A percentile compares a stretch with the other conserved stretches of the same genome.
These are phyloP conservation scores for Xylariaceae sp. DNA, from an alignment of 2,329 filamentous ascomycete genomes.

Conservation along the genomic window DNA sequence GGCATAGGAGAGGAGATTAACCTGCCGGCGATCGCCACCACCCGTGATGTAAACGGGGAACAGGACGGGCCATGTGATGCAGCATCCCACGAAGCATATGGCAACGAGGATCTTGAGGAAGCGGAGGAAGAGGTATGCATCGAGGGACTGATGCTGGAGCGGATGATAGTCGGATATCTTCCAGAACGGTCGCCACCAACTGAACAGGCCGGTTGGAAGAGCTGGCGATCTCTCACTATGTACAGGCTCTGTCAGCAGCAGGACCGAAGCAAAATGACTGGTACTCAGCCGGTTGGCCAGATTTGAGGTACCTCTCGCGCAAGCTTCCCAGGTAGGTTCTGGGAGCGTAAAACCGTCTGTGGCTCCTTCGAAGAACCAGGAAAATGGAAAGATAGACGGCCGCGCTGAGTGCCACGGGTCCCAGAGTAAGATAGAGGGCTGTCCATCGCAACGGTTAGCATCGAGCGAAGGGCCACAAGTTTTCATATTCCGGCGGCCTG, in stretches of 20 bases:
- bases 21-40: slow-evolving; percentile 54
- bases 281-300: no score
- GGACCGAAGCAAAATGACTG: not conserved
- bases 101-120: slow-evolving; percentile 73
- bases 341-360: slow-evolving; percentile 45
- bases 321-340: slow-evolving; percentile 45
- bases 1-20: slow-evolving; percentile 73
- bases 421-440: slow-evolving; percentile 41
- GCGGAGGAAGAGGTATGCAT: slow-evolving; percentile 85
- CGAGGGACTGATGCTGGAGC: slow-evolving; percentile 85
- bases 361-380: slow-evolving; percentile 39
- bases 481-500: no score
- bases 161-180: slow-evolving; percentile 69
- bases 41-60: slow-evolving; percentile 85
- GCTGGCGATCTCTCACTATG: slow-evolving; percentile 51
- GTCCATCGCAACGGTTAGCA: slow-evolving; percentile 13
- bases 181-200: slow-evolving; percentile 65
- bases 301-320: slow-evolving; percentile 39
- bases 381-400: slow-evolving; percentile 40
- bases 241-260: slow-evolving; percentile 7
- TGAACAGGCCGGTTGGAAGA: slow-evolving; percentile 55
- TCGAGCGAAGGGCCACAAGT: not conserved
- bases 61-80: slow-evolving; percentile 81
- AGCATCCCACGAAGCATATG: slow-evolving; percentile 76
- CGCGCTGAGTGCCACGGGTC: slow-evolving; percentile 34